Evolutionary conservation across 1,284 basidiomycete genomes (phyloP), one percentile per base, ranked within the genome.

Genomic region (Pseudozyma hubeiensis): DNA sequence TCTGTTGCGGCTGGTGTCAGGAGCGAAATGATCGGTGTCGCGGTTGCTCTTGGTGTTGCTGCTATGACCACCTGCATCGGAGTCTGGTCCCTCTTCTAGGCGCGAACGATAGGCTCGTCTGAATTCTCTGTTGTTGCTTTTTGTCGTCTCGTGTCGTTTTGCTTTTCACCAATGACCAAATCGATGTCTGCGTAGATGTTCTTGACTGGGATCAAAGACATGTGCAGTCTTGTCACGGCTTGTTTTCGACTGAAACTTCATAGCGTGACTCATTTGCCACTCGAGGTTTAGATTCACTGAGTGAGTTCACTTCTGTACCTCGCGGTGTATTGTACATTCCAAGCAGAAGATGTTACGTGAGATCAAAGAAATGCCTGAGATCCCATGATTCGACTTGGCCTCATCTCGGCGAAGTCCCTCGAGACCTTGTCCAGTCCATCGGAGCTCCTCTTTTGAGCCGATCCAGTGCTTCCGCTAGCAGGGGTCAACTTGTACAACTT

Each of bases 331-430:
- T 8, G 14, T 37, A 37, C 9, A 37, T 37, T 37, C 14, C 35
- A 37, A 37, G 35, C 35, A 24, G 24, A 24, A 24, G 24, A 24
- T 24, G 24, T 5, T 37, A 9, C 35, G 35, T 37, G 7, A 41
- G n/a, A 10, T 16, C n/a, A 41, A 41, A 41, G 40, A 41, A 62
- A 67, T 7, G 54, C 39, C 7, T 57, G 53, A 40, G 53, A 50
- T 30, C 64, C 64, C 58, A 67, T 57, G 40, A 58, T 67, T 33
- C 64, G 59, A 34, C 58, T 61, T 2, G 64, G 50, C 30, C 41
- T 61, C 44, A 67, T 57, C 45, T 67, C 64, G 5, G 53, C 58
- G 10, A 48, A 67, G 6, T 62, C 59, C 14, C 64, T 51, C 16
- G 58, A 54, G 14, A 17, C 40, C 50, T 47, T 53, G 34, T 62